Evolutionary conservation across 164 flowering plant genomes (phyloP).

Genomic region (Vitis cinerea): DNA sequence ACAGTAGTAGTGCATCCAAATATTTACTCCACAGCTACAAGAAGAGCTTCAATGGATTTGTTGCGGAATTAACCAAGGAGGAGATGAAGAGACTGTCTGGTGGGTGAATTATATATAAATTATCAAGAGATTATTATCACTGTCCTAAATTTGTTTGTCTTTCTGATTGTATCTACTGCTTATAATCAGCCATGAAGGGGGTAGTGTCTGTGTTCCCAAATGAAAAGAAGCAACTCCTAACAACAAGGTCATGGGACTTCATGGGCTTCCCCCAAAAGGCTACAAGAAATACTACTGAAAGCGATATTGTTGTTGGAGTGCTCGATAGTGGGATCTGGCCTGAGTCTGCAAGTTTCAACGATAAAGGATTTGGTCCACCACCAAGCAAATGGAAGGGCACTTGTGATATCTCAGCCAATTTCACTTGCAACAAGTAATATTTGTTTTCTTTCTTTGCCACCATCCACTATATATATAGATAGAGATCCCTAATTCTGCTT

Average conservation of each 20-base stretch:
- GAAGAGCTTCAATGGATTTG: too few species aligned
- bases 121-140: too few species aligned
- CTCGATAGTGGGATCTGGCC: slow-evolving; percentile 66
- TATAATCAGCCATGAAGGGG: slow-evolving; percentile 38
- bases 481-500: too few species aligned
- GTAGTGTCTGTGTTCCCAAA: slow-evolving; percentile 33
- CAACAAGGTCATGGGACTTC: slow-evolving; percentile 67
- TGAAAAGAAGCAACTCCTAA: slow-evolving; percentile 2
- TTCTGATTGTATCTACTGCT: too few species aligned
- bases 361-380: slow-evolving; percentile 33
- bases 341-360: slow-evolving; percentile 53
- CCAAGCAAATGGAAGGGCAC: slow-evolving; percentile 72
- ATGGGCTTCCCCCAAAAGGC: slow-evolving; percentile 37
- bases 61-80: too few species aligned
- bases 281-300: slow-evolving; percentile 30
- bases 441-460: not conserved
- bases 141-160: too few species aligned
- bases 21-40: too few species aligned
- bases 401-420: slow-evolving; percentile 37
- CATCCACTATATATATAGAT: too few species aligned
- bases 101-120: too few species aligned
- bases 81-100: too few species aligned
- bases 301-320: slow-evolving; percentile 48
- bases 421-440: slow-evolving; percentile 68
- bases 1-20: too few species aligned